Conservation (phyloP, 306 rosid species). For the Cajanus cajan region DNA sequence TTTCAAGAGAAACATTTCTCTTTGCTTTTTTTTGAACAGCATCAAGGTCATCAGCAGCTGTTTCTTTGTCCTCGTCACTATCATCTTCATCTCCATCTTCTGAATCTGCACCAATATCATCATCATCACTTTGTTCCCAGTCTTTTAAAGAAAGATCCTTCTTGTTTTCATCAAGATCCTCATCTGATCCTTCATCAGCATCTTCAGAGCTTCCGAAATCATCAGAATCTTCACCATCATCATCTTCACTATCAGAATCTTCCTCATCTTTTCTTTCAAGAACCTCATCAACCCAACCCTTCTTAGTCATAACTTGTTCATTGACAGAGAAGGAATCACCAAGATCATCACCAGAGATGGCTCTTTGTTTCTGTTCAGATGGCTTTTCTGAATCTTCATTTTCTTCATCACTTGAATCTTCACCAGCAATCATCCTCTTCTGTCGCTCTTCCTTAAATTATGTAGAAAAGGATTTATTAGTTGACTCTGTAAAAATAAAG, state of each 20-base stretch:
- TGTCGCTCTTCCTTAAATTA: conserved; percentile 77
- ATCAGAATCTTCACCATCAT: conserved; percentile 53
- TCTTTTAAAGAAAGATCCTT: conserved; percentile 58
- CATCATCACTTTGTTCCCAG: conserved; percentile 98
- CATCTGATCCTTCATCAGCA: conserved; percentile 54
- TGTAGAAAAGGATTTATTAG: neutral
- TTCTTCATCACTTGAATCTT: conserved; percentile 76
- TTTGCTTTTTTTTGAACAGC: conserved; percentile 21
- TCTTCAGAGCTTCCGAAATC: conserved; percentile 56
- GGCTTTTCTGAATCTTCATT: conserved; percentile 52
- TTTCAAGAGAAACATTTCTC: conserved; percentile 35
- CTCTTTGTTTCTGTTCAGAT: conserved; percentile 49
- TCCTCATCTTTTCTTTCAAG: conserved; percentile 60
- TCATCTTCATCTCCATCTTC: conserved; percentile 44
- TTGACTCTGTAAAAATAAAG: neutral
- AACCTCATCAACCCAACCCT: conserved; percentile 84
- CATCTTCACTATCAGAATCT: conserved; percentile 61
- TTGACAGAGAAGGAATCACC: conserved; percentile 78
- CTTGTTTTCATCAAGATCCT: conserved; percentile 39
- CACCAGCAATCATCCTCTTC: conserved; percentile 76
- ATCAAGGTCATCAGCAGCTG: conserved; percentile 24
- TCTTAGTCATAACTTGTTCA: conserved; percentile 54
- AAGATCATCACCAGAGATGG: conserved; percentile 89
- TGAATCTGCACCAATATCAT: conserved; percentile 43
- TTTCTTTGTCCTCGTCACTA: conserved; percentile 30